phyloP scores from a whole-genome alignment of 768 basidiomycete species.

The Leucocoprinus leucothites region DNA sequence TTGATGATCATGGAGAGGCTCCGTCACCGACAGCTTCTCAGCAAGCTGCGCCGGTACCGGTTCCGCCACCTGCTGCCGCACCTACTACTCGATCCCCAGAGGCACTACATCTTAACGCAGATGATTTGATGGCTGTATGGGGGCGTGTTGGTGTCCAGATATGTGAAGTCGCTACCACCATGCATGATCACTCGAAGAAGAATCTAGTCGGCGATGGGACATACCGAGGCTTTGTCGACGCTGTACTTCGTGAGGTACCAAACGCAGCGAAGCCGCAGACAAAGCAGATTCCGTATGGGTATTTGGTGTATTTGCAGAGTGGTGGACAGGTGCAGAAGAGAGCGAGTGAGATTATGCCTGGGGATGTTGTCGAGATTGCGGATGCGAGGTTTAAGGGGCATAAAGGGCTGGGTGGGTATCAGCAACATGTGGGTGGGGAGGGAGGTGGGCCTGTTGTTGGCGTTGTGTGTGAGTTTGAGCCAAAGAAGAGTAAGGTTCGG shows the following conservation, averaged over 20 bases:
- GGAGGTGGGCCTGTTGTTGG: slow-evolving; percentile 59
- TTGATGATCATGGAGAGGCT: not conserved
- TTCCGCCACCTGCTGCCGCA: slow-evolving; percentile 5
- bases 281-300: slow-evolving; percentile 50
- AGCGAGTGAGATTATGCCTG: slow-evolving; percentile 79
- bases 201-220: slow-evolving; percentile 82
- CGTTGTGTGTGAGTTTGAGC: slow-evolving; percentile 78
- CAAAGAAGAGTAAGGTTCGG: slow-evolving; percentile 82
- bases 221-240: slow-evolving; percentile 71
- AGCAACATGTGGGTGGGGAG: slow-evolving; percentile 51
- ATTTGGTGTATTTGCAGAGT: slow-evolving; percentile 73
- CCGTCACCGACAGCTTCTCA: slow-evolving; percentile 11
- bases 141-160: slow-evolving; percentile 74
- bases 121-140: slow-evolving; percentile 70
- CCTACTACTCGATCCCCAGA: slow-evolving; percentile 11
- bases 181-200: slow-evolving; percentile 77
- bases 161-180: slow-evolving; percentile 60
- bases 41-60: slow-evolving; percentile 10
- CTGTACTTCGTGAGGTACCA: slow-evolving; percentile 65
- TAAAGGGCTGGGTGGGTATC: slow-evolving; percentile 77
- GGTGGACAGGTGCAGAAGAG: slow-evolving; percentile 66
- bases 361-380: slow-evolving; percentile 73
- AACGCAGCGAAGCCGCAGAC: slow-evolving; percentile 41
- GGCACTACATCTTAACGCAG: slow-evolving; percentile 44
- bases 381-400: slow-evolving; percentile 77